Evolutionary conservation across 495 filamentous ascomycete species (phyloP), one percentile per base, ranked within the genome.

Genomic region (Usnea hakonensis): DNA sequence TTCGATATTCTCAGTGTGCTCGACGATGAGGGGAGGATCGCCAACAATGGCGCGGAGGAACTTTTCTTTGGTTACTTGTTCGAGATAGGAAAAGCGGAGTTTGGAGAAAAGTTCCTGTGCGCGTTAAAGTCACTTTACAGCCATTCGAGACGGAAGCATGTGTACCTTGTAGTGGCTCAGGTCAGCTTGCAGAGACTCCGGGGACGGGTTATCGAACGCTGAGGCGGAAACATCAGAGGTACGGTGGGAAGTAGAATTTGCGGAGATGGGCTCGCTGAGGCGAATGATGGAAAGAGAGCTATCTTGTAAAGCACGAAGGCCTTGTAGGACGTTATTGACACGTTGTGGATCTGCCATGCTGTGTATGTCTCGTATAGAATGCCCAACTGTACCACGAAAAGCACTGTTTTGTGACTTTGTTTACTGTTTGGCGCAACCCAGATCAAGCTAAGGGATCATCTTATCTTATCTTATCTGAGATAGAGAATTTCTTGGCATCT

Each of bases 31-130:
- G 1, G 91, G 93, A 40, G 91, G 90, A 60, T 97, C 90, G 66
- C 88, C 89, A 21, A 93, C 90, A 78, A 97, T 96, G 74, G 91
- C 92, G 82, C 95, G 96, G 69, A 96, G 88, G 74, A 88, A 84
- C 76, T 97, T 92, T 69, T 97, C 93, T 81, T 96, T 95, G 80
- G 87, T 94, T 80, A 96, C 95, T 90, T 95, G 72, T 57, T 63
- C 73, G 62, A 76, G 70, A 68, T 83, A 97, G 67, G 90, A 95
- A 78, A 97, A 97, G 70, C 91, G 90, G 33, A 98, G 83, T 75
- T 97, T 97, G 46, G 90, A 87, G 74, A 97, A 97, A 35, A 97
- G 83, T 76, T 97, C 94, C 80, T 87, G 63, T 55, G 16, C 16
- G 14, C 61, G 13, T 35, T 21, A n/a, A 50, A 21, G 54, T 30